Evolutionary conservation across 1,139 yeast genomes (phyloP), one percentile per base, ranked within the genome.

Genomic region (Blastobotrys serpentis): DNA sequence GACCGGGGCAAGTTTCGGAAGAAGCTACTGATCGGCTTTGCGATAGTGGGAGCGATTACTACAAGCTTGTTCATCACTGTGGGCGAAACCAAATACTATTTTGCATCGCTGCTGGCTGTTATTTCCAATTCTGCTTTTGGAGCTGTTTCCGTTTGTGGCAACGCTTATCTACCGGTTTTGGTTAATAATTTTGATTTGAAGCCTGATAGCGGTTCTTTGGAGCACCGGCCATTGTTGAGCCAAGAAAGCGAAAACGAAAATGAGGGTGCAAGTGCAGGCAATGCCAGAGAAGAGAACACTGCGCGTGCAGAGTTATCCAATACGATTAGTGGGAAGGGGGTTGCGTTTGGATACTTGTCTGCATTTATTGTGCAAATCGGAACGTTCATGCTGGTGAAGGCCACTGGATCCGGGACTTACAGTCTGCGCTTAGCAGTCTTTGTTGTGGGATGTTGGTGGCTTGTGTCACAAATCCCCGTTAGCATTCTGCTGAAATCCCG

Each of bases 131-230:
- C 82, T n/a, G 76, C 84, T 18, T 83, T 78, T 65, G 89, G 90
- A 1, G 85, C 84, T 2, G 85, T 82, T 2, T 79, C 80, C 46
- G 89, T 84, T 10, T 82, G 87, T 52, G 88, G 87, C n/a, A 84
- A 84, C 62, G 80, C 89, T 1, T 77, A 78, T 53, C 62, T 84
- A 32, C 87, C 89, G 0, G 72, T 77, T 0, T 63, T 84, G 41
- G 84, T 73, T 2, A 67, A 72, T 43, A 66, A 70, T 43, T 66
- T 66, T 48, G 61, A 62, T 19, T 30, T 44, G 21, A 16, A 23
- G 34, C 16, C 14, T 6, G 41, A 19, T 10, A 16, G 23, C 13
- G 13, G 33, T n/a, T 13, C 22, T 8, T 26, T 34, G n/a, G 52
- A 54, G 26, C 48, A 50, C 21, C 46, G 54, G 1, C 51, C 51